These are phyloP conservation scores for Cadophora sp. DNA, from an alignment of 2,329 filamentous ascomycete genomes.

Conservation along the genomic window DNA sequence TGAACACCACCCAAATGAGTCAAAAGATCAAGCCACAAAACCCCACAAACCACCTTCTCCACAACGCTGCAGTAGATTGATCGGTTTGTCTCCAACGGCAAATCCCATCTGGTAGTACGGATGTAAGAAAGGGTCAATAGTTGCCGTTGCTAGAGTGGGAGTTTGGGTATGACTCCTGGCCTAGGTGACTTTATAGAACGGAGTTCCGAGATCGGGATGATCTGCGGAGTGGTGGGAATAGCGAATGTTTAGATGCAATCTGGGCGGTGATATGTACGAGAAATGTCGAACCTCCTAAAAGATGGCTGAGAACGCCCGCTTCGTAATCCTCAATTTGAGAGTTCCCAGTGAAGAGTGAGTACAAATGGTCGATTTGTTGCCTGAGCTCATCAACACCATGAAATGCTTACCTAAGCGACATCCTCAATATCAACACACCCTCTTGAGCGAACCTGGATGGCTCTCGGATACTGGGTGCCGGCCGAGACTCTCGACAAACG, in stretches of 20 bases:
- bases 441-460: background rate
- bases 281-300: background rate
- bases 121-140: constrained; percentile 12
- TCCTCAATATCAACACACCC: background rate
- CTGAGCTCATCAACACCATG: background rate
- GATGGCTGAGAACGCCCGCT: background rate
- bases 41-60: background rate
- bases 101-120: background rate
- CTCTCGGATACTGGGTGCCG: background rate
- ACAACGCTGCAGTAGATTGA: background rate
- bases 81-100: background rate
- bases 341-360: background rate
- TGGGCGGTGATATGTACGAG: background rate
- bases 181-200: background rate
- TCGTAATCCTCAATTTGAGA: background rate
- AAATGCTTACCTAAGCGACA: constrained; percentile 9
- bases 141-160: background rate
- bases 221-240: background rate
- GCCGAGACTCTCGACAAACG: constrained; percentile 3
- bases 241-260: background rate
- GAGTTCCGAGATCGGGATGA: constrained; percentile 4
- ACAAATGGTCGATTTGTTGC: background rate
- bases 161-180: background rate
- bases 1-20: background rate
- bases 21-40: constrained; percentile 10